These are phyloP conservation scores for Euphrasia arctica DNA, from an alignment of 305 asterid genomes.

Conservation along the genomic window DNA sequence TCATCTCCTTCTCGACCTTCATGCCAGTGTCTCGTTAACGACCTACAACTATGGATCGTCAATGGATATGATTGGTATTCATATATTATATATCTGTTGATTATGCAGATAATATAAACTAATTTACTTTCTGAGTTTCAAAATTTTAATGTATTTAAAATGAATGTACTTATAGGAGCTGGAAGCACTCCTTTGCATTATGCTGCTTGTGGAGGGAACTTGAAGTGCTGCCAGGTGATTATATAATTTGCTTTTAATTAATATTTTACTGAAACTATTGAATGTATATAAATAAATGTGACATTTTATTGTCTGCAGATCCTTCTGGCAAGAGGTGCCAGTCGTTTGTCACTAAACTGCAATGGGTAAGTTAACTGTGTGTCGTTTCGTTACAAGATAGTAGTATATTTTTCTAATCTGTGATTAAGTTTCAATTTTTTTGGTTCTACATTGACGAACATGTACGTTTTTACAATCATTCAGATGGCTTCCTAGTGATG, in stretches of 20 bases:
- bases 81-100: conserved; percentile 20
- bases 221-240: conserved; percentile 93
- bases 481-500: conserved; percentile 96
- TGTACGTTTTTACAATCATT: conserved; percentile 26
- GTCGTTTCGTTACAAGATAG: too few species aligned
- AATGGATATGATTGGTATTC: conserved; percentile 79
- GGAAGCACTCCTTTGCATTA: conserved; percentile 99
- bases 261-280: not conserved
- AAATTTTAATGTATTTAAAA: not conserved
- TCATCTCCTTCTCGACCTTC: conserved; percentile 91
- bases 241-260: not conserved
- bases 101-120: not conserved
- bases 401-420: not conserved
- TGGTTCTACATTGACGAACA: not conserved
- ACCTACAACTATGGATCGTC: conserved; percentile 93
- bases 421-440: not conserved
- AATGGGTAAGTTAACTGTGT: conserved; percentile 59
- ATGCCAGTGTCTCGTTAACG: conserved; percentile 70
- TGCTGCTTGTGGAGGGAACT: conserved; percentile 98
- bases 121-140: not conserved
- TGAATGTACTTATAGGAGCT: conserved; percentile 49
- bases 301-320: conserved; percentile 48
- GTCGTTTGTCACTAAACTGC: conserved; percentile 73
- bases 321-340: conserved; percentile 85
- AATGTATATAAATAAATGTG: not conserved